Percentiles rank a stretch among this genome's conserved stretches.
These are phyloP conservation scores for Verticillium nonalfalfae DNA, from an alignment of 2,329 filamentous ascomycete genomes.

Conservation along the genomic window DNA sequence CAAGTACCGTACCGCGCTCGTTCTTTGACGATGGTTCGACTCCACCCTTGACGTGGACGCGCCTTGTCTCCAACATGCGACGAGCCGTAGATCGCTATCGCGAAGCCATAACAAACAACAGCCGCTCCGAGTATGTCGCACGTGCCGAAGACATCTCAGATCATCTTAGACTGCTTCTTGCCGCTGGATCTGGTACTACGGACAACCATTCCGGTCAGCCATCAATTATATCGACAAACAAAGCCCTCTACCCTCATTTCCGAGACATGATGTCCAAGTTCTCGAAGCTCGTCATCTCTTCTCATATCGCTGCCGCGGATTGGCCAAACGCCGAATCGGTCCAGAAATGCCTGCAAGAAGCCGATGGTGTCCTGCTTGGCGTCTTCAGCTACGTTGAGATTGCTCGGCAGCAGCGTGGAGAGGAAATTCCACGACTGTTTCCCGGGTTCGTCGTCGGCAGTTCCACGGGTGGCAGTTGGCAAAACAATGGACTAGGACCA, in stretches of 20 bases:
- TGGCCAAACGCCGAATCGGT: slow-evolving; percentile 92
- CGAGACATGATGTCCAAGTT: slow-evolving; percentile 99
- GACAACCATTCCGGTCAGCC: slow-evolving; percentile 98
- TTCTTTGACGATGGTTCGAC: slow-evolving; percentile 88
- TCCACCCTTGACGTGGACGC: slow-evolving; percentile 79
- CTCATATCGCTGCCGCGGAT: slow-evolving; percentile 93
- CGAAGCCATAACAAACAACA: slow-evolving; percentile 76
- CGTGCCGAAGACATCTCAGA: slow-evolving; percentile 98
- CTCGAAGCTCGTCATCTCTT: slow-evolving; percentile 97
- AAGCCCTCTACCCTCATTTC: slow-evolving; percentile 93
- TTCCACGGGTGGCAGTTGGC: slow-evolving; percentile 81
- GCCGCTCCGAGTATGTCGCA: slow-evolving; percentile 84
- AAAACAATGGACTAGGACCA: slow-evolving; percentile 58
- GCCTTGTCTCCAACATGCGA: slow-evolving; percentile 89
- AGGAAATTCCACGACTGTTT: slow-evolving; percentile 86
- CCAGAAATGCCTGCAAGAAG: slow-evolving; percentile 92
- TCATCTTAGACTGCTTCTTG: slow-evolving; percentile 86
- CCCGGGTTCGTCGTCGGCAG: slow-evolving; percentile 91
- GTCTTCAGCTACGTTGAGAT: slow-evolving; percentile 97
- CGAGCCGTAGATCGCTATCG: slow-evolving; percentile 83
- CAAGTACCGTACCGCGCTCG: slow-evolving; percentile 63
- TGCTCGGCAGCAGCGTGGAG: slow-evolving; percentile 84
- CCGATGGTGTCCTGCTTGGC: slow-evolving; percentile 89
- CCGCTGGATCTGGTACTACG: slow-evolving; percentile 91
- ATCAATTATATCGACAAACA: slow-evolving; percentile 98